Evolutionary conservation across 2,329 filamentous ascomycete species (phyloP).

Genomic region (Daldinia sp.): DNA sequence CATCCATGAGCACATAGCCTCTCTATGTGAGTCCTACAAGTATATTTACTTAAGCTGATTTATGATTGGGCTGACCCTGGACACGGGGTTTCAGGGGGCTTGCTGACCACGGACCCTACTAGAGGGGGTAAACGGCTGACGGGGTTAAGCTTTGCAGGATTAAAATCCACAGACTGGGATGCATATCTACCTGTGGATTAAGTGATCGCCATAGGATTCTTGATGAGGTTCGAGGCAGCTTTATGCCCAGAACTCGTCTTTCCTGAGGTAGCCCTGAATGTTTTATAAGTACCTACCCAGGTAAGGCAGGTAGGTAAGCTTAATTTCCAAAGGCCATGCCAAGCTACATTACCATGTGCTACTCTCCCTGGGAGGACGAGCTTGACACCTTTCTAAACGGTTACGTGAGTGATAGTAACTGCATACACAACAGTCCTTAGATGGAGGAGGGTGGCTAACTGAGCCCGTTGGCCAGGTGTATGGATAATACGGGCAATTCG

Average conservation of each 20-base stretch:
- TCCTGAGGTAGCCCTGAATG: slow-evolving; percentile 18
- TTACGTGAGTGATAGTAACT: slow-evolving; percentile 24
- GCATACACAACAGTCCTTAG: neutral
- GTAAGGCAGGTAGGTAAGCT: neutral
- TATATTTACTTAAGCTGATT: slow-evolving; percentile 8
- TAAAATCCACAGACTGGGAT: slow-evolving; percentile 22
- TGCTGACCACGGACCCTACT: slow-evolving; percentile 32
- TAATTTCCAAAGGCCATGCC: slow-evolving; percentile 7
- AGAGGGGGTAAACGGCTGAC: slow-evolving; percentile 22
- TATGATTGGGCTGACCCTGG: slow-evolving; percentile 22
- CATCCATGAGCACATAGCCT: slow-evolving; percentile 23
- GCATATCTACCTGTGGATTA: slow-evolving; percentile 19
- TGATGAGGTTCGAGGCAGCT: slow-evolving; percentile 15
- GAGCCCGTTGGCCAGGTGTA: slow-evolving; percentile 8
- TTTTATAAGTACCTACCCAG: neutral
- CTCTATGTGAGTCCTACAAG: slow-evolving; percentile 27
- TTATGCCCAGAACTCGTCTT: neutral
- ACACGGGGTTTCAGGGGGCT: slow-evolving; percentile 38
- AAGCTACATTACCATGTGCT: slow-evolving; percentile 37
- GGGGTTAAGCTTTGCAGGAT: slow-evolving; percentile 36
- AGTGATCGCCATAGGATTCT: slow-evolving; percentile 33
- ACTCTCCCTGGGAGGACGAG: neutral
- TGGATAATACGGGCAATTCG: slow-evolving; percentile 36
- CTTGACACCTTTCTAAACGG: slow-evolving; percentile 8
- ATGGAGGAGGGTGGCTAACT: slow-evolving; percentile 16